A percentile compares a stretch with the other conserved stretches of the same genome.
Evolutionary conservation across 305 asterid species (phyloP).

Genomic region (Fraxinus xanthoxyloides): DNA sequence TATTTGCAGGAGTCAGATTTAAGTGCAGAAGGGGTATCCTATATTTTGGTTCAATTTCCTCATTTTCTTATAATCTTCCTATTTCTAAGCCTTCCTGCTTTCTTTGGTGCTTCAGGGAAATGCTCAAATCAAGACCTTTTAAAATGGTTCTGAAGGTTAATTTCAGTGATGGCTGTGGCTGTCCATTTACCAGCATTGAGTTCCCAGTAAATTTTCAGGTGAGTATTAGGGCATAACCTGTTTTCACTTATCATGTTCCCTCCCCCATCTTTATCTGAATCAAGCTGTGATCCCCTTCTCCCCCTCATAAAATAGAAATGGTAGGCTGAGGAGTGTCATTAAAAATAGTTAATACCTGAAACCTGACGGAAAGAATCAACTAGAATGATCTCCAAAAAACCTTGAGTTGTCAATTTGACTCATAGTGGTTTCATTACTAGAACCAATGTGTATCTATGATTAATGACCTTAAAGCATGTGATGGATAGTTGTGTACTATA

Average conservation of each 20-base stretch:
- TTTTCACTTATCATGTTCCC: background rate
- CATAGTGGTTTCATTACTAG: background rate
- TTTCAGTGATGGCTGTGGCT: constrained; percentile 32
- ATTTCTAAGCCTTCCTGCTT: background rate
- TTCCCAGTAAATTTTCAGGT: constrained; percentile 29
- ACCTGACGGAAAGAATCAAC: background rate
- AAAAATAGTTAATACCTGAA: background rate
- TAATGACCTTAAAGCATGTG: background rate
- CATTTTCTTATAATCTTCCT: background rate
- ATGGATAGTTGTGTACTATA: background rate
- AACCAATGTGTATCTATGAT: background rate
- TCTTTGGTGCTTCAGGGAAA: constrained; percentile 19
- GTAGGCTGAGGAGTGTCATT: background rate
- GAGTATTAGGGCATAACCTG: background rate
- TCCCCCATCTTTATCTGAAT: background rate
- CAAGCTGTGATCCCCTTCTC: background rate
- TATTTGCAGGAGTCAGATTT: background rate
- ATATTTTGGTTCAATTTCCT: background rate
- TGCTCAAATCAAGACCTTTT: constrained; percentile 24
- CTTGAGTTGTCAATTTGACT: background rate
- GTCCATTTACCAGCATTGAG: constrained; percentile 20
- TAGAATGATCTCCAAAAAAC: background rate
- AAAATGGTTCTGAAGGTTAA: constrained; percentile 26
- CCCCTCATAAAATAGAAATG: background rate
- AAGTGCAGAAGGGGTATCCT: background rate